These are phyloP conservation scores for Calvatia gigantea DNA, from an alignment of 768 basidiomycete genomes.

Conservation along the genomic window DNA sequence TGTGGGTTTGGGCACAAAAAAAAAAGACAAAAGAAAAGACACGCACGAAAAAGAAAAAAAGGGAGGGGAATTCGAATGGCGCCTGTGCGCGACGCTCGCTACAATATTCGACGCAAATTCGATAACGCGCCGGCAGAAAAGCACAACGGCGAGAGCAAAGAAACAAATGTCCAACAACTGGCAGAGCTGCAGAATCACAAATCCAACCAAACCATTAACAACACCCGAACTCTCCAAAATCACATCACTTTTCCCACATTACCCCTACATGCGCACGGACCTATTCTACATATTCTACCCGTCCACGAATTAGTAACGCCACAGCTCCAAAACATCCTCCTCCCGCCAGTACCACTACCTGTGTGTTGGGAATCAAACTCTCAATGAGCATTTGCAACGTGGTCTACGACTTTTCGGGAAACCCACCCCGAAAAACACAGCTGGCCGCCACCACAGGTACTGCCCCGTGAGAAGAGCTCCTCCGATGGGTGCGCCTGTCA, in stretches of 20 bases:
- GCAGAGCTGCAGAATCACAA: conserved; percentile 18
- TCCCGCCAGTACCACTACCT: background rate
- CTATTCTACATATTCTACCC: background rate
- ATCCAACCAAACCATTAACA: conserved; percentile 24
- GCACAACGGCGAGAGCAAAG: conserved; percentile 30
- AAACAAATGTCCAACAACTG: conserved; percentile 20
- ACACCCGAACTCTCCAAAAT: conserved; percentile 11
- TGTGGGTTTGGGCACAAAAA: conserved; percentile 38
- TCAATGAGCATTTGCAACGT: background rate
- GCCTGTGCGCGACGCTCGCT: conserved; percentile 24
- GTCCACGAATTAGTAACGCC: background rate
- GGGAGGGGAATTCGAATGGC: conserved; percentile 31
- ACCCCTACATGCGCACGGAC: conserved; percentile 23
- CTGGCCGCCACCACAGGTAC: conserved; percentile 15
- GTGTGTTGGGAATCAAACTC: too few species aligned
- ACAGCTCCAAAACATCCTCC: background rate
- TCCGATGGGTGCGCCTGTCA: conserved; percentile 15
- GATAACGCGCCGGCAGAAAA: conserved; percentile 23
- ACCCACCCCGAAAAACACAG: conserved; percentile 13
- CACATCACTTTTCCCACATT: conserved; percentile 17
- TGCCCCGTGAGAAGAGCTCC: conserved; percentile 16
- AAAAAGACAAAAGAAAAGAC: conserved; percentile 37
- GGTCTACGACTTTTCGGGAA: background rate
- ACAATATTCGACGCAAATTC: conserved; percentile 15
- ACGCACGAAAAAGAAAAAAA: conserved; percentile 37